These are phyloP conservation scores for Coemansia guatemalensis DNA, from an alignment of 192 early-diverging fungal genomes.

Conservation along the genomic window DNA sequence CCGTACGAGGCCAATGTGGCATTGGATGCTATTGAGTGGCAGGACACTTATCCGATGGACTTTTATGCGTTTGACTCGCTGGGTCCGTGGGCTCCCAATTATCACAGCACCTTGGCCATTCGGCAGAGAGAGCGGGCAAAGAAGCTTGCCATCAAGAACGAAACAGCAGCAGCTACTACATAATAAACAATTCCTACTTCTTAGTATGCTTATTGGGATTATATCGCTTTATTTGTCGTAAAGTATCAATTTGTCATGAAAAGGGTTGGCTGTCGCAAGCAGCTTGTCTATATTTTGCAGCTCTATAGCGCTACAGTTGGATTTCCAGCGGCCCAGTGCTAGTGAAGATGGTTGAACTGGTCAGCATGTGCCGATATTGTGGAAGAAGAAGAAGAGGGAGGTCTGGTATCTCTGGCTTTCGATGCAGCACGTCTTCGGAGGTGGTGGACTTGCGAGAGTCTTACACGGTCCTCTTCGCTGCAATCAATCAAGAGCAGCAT, in stretches of 20 bases:
- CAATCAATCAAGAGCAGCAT: conserved; percentile 29
- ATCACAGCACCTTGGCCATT: conserved; percentile 51
- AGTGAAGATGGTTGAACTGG: too few species aligned
- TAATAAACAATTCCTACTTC: not conserved
- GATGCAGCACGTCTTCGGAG: conserved; percentile 20
- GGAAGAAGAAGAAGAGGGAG: conserved; percentile 1
- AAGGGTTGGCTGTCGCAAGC: too few species aligned
- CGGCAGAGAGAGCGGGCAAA: conserved; percentile 31
- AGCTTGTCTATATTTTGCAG: too few species aligned
- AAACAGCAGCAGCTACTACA: not conserved
- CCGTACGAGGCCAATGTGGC: conserved; percentile 95
- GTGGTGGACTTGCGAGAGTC: conserved; percentile 22
- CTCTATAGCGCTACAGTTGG: too few species aligned
- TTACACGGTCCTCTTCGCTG: conserved; percentile 19
- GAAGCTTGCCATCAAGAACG: conserved; percentile 3
- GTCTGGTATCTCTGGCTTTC: conserved; percentile 8
- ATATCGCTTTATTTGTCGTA: too few species aligned
- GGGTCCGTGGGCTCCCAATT: conserved; percentile 94
- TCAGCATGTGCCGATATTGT: too few species aligned
- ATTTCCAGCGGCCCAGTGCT: too few species aligned
- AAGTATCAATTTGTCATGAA: too few species aligned
- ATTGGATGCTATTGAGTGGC: conserved; percentile 75
- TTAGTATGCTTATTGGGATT: too few species aligned
- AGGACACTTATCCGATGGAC: conserved; percentile 95
- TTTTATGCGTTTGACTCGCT: conserved; percentile 90